phyloP scores from a whole-genome alignment of 2,329 filamentous ascomycete genomes.

The Phyllosticta citribraziliensis region DNA sequence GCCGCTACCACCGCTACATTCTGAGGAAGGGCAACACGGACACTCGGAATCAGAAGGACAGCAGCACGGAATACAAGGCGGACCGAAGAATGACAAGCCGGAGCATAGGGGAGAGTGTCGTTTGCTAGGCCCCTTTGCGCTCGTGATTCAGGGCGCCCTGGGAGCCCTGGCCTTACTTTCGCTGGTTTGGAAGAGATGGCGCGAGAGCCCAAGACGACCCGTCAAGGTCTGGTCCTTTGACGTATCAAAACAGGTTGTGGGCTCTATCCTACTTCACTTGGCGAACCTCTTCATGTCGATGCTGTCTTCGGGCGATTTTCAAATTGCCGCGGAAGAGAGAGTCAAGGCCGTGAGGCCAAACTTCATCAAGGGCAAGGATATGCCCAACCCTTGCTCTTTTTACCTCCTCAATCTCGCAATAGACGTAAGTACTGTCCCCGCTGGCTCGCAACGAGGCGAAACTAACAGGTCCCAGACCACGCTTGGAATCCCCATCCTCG shows the following conservation, averaged over 20 bases:
- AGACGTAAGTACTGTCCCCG: conserved; percentile 58
- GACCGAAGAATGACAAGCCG: conserved; percentile 18
- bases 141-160: conserved; percentile 80
- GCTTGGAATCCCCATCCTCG: conserved; percentile 88
- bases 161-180: conserved; percentile 74
- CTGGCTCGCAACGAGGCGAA: background rate
- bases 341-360: conserved; percentile 19
- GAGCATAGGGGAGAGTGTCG: conserved; percentile 65
- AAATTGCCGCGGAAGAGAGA: conserved; percentile 42
- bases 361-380: conserved; percentile 31
- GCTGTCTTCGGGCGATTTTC: conserved; percentile 80
- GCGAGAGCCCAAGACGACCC: conserved; percentile 82
- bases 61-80: conserved; percentile 13
- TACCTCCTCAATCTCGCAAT: conserved; percentile 91
- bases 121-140: conserved; percentile 80
- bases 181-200: conserved; percentile 86
- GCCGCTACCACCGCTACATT: conserved; percentile 13
- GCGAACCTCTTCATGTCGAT: conserved; percentile 95
- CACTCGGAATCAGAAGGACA: conserved; percentile 5
- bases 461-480: conserved; percentile 58
- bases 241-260: conserved; percentile 93
- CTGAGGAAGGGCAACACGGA: conserved; percentile 13
- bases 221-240: conserved; percentile 98
- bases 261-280: conserved; percentile 80
- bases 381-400: conserved; percentile 90